phyloP scores from a whole-genome alignment of 495 filamentous ascomycete species.

The Tuber umbilicatum region DNA sequence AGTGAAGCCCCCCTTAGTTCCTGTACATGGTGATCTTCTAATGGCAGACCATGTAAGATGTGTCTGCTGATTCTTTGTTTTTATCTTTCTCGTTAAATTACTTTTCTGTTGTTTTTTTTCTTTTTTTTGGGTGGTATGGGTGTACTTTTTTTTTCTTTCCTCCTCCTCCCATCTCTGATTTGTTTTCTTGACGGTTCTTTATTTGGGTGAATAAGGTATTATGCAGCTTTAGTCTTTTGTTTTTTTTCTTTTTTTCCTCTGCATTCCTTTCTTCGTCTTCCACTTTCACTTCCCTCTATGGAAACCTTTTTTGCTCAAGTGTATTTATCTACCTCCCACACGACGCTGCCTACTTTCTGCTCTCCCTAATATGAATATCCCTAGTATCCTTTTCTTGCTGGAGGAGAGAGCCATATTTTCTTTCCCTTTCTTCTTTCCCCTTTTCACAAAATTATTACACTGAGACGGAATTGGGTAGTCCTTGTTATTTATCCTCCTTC shows the following conservation, averaged over 20 bases:
- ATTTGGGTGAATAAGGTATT: constrained; percentile 10
- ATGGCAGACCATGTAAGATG: not conserved
- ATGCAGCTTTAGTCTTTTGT: constrained; percentile 23
- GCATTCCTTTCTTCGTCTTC: constrained; percentile 22
- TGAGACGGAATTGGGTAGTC: not conserved
- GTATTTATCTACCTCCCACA: not conserved
- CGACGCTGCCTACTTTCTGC: not conserved
- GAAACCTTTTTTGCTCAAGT: not conserved
- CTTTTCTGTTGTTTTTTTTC: too few relatives aligned
- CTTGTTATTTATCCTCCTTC: not conserved
- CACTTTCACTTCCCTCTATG: constrained; percentile 15
- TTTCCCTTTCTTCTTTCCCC: not conserved
- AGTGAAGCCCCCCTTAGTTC: not conserved
- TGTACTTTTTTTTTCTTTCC: constrained; percentile 16
- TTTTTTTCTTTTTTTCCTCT: constrained; percentile 13
- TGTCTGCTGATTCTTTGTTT: constrained; percentile 14
- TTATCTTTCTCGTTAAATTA: too few relatives aligned
- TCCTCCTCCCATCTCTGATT: constrained; percentile 15
- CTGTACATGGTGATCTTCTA: constrained; percentile 1
- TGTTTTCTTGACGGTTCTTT: constrained; percentile 13
- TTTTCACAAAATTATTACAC: not conserved
- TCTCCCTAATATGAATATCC: not conserved
- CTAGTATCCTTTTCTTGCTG: not conserved
- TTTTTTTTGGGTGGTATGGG: constrained; percentile 26
- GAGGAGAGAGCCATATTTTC: not conserved